Percentiles rank a stretch among this genome's conserved stretches.
Conservation (phyloP, 2,329 filamentous ascomycete genomes). For the Bipolaris victoriae region DNA sequence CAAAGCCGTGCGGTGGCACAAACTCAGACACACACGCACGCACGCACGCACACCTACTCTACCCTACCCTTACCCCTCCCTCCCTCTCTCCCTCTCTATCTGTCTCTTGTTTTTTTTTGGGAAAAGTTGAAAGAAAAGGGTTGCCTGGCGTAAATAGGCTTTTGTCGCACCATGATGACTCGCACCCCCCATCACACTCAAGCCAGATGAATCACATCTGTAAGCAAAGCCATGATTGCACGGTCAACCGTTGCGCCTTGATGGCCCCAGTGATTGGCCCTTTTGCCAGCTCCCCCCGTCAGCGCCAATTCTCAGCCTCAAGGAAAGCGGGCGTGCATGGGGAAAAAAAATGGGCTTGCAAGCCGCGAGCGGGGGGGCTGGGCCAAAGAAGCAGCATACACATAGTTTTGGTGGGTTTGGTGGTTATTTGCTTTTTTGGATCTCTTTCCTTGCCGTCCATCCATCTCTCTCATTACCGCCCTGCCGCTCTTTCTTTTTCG, state of each 20-base stretch:
- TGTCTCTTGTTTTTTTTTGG: too few relatives aligned
- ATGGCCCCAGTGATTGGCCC: neutral
- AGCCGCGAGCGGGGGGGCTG: neutral
- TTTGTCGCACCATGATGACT: conserved; percentile 21
- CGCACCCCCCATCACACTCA: conserved; percentile 15
- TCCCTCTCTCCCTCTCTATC: too few relatives aligned
- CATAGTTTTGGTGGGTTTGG: too few relatives aligned
- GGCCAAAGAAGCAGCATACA: conserved; percentile 7
- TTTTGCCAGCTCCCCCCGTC: too few relatives aligned
- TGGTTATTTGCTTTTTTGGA: too few relatives aligned
- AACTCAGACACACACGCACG: conserved; percentile 6
- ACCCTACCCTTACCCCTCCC: neutral
- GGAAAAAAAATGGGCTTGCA: neutral
- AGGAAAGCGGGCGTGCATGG: conserved; percentile 10
- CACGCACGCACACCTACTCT: neutral
- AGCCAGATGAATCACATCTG: conserved; percentile 11
- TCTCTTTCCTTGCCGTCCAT: too few relatives aligned
- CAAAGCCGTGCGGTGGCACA: conserved; percentile 9
- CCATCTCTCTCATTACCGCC: too few relatives aligned
- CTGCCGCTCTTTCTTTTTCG: too few relatives aligned
- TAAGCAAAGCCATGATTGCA: too few relatives aligned
- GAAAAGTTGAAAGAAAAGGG: neutral
- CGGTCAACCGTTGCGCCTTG: neutral
- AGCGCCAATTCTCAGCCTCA: conserved; percentile 16
- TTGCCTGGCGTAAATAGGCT: neutral